These are phyloP conservation scores for Pluteus cervinus DNA, from an alignment of 768 basidiomycete species.

Conservation along the genomic window DNA sequence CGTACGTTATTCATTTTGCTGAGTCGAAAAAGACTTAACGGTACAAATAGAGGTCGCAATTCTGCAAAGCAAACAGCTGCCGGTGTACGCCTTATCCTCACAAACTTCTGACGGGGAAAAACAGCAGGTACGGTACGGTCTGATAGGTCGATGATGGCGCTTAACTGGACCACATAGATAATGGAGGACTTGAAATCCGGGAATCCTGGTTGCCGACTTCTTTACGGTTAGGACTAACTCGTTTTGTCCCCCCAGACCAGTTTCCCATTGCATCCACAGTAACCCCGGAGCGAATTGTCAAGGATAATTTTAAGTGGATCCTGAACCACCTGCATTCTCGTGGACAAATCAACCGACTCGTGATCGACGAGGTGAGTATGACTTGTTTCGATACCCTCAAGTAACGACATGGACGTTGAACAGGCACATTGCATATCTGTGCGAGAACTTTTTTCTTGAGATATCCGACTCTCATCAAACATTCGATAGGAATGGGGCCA, in stretches of 20 bases:
- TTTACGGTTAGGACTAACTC: slow-evolving; percentile 57
- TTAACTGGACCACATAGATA: slow-evolving; percentile 36
- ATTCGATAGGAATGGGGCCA: slow-evolving; percentile 73
- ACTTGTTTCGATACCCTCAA: not conserved
- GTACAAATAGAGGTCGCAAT: slow-evolving; percentile 51
- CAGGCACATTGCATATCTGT: slow-evolving; percentile 85
- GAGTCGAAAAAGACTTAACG: no score
- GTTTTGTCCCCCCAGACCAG: not conserved
- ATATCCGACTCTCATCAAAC: not conserved
- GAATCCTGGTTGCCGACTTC: slow-evolving; percentile 49
- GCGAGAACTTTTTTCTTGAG: slow-evolving; percentile 15
- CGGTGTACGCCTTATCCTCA: slow-evolving; percentile 60
- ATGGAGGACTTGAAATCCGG: slow-evolving; percentile 53
- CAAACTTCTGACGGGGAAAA: slow-evolving; percentile 54
- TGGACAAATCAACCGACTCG: slow-evolving; percentile 60
- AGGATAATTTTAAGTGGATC: slow-evolving; percentile 43
- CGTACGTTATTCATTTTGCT: slow-evolving; percentile 49
- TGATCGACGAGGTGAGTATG: slow-evolving; percentile 67
- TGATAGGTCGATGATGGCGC: not conserved
- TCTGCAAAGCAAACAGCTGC: slow-evolving; percentile 46
- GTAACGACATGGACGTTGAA: slow-evolving; percentile 3
- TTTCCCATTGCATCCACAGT: slow-evolving; percentile 29
- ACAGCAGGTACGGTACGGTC: slow-evolving; percentile 33
- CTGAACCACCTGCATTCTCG: slow-evolving; percentile 48
- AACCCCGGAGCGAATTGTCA: slow-evolving; percentile 71